Percentiles rank a stretch among this genome's conserved stretches.
Evolutionary conservation across 768 basidiomycete species (phyloP).

Genomic region (Kwoniella heveanensis): DNA sequence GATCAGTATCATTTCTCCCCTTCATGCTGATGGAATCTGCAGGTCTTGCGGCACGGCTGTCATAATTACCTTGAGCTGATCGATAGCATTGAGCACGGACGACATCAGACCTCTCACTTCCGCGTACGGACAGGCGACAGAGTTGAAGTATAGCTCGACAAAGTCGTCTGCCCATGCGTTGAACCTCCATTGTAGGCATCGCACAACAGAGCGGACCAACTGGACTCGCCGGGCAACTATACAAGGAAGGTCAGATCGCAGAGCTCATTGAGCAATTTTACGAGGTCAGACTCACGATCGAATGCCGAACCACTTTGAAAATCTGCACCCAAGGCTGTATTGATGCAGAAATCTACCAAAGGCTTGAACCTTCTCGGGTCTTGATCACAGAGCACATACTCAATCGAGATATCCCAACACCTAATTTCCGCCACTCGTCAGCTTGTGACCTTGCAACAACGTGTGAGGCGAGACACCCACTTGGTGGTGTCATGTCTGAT

Average conservation of each 20-base stretch:
- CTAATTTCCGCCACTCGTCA: conserved; percentile 6
- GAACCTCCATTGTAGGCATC: conserved; percentile 69
- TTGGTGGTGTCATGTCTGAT: conserved; percentile 78
- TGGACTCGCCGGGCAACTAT: conserved; percentile 76
- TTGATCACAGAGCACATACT: conserved; percentile 72
- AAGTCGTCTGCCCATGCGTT: conserved; percentile 69
- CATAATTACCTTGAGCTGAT: conserved; percentile 67
- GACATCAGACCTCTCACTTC: conserved; percentile 76
- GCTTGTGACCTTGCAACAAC: not conserved
- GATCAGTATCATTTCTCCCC: conserved; percentile 56
- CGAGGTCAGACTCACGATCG: conserved; percentile 63
- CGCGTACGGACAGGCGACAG: conserved; percentile 78
- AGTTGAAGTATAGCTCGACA: conserved; percentile 69
- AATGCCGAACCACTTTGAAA: conserved; percentile 85
- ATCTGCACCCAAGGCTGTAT: conserved; percentile 67
- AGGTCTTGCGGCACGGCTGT: no score
- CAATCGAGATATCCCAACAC: conserved; percentile 53
- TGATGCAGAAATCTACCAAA: conserved; percentile 74
- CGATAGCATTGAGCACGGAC: conserved; percentile 68
- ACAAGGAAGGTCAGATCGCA: not conserved
- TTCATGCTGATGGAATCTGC: no score
- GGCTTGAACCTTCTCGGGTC: conserved; percentile 78
- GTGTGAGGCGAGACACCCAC: conserved; percentile 29
- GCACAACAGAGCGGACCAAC: conserved; percentile 68
- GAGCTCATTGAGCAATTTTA: not conserved